Conservation (phyloP, 257 asterid genomes). For the Coffea eugenioides region DNA sequence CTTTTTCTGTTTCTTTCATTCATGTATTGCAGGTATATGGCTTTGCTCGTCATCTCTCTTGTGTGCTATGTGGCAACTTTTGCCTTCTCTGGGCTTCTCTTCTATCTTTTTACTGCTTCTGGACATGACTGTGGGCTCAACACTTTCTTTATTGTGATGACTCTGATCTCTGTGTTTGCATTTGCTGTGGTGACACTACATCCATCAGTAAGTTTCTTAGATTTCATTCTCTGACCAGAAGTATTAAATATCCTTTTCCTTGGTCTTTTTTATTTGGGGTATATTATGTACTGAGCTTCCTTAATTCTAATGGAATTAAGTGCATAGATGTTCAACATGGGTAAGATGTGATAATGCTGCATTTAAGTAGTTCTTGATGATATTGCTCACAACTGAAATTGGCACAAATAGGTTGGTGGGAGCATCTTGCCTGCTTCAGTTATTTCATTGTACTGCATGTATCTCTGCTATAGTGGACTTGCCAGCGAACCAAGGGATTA, state of each 20-base stretch:
- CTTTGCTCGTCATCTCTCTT: constrained; percentile 81
- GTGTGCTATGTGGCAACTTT: constrained; percentile 79
- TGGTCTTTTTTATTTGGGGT: too few species aligned
- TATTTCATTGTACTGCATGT: constrained; percentile 84
- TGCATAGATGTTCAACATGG: background rate
- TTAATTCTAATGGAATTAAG: background rate
- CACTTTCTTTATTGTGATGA: constrained; percentile 78
- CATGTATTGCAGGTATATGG: constrained; percentile 60
- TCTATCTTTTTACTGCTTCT: constrained; percentile 78
- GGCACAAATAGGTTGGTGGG: constrained; percentile 60
- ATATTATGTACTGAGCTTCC: background rate
- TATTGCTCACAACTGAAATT: constrained; percentile 7
- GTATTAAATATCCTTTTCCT: background rate
- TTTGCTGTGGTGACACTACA: constrained; percentile 81
- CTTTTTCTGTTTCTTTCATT: background rate
- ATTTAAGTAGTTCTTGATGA: background rate
- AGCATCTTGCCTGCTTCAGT: constrained; percentile 92
- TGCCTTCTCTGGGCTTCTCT: constrained; percentile 77
- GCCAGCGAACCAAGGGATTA: constrained; percentile 92
- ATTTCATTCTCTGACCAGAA: constrained; percentile 8
- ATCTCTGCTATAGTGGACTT: constrained; percentile 91
- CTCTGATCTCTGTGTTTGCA: constrained; percentile 58
- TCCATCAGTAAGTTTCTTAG: constrained; percentile 64
- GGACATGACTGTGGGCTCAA: constrained; percentile 93
- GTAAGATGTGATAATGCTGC: background rate